Base-by-base conservation (phyloP, 176 grass and related monocot genomes). In the Elymus sibiricus region DNA sequence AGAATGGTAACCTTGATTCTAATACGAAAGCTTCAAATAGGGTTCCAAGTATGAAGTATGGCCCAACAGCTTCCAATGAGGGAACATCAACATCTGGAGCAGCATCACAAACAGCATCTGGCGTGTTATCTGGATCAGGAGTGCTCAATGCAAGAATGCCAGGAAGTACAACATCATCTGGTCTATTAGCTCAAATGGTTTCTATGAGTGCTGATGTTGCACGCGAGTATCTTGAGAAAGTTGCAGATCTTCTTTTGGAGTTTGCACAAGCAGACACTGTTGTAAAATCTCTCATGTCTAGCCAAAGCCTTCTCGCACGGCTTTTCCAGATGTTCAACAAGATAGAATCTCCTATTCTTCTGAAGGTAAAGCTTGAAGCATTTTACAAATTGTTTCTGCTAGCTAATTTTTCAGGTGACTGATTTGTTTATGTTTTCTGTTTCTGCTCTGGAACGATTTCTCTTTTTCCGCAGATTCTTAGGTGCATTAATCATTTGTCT, bases 311-410 rank as follows among this genome's bases (percentile, higher is more conserved):
- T 64, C 90, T 96, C 78, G 40, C 89, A 80, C 88, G 94, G 27
- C 90, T 99, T 82, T 96, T 99, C 78, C 97, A 99, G 88, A 99
- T 99, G 97, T 99, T 96, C 88, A 96, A 94, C 82, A 99, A 93
- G 84, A 99, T 99, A 86, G 97, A 96, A 66, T 92, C 90, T 75
- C 94, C 88, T 84, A 96, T 99, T 78, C 90, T 99, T 84, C 88
- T 99, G 31, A 99, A 99, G 93, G 97, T 99, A 51, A 87, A 61
- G 17, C 71, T 86, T 47, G 70, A 83, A 74, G 4, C 64, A 67
- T 85, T 66, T 84, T 56, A 44, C 15, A 22, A 10, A 47, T 35
- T 79, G 49, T 62, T 77, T 82, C 29, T 86, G 65, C 38, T 82
- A 67, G 11, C 25, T 82, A 61, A 65, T 83, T 85, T 68, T 66